phyloP scores from a whole-genome alignment of 2,329 filamentous ascomycete species.

The Dothideomycetidae sp. region DNA sequence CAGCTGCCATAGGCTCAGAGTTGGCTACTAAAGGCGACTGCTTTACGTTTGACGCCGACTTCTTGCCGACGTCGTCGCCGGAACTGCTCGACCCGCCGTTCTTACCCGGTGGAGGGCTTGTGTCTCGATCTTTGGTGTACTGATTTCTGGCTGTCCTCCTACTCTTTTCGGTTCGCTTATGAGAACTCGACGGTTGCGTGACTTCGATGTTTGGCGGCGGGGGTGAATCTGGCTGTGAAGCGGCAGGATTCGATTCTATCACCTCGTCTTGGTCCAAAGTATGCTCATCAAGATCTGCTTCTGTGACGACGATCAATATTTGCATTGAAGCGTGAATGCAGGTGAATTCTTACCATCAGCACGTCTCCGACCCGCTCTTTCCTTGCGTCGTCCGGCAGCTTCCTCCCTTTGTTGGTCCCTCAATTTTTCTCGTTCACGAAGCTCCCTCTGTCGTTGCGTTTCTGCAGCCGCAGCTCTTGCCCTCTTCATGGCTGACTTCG shows the following conservation, averaged over 20 bases:
- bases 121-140: constrained; percentile 65
- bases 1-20: not conserved
- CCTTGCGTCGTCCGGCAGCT: constrained; percentile 65
- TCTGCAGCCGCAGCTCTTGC: constrained; percentile 32
- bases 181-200: constrained; percentile 32
- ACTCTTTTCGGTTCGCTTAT: constrained; percentile 46
- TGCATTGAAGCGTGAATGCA: constrained; percentile 14
- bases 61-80: constrained; percentile 1
- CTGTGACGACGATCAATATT: constrained; percentile 29
- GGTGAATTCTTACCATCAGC: constrained; percentile 52
- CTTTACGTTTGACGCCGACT: constrained; percentile 12
- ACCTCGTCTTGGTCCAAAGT: no score
- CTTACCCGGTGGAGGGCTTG: constrained; percentile 22
- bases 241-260: no score
- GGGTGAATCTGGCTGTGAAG: constrained; percentile 26
- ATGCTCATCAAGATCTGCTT: constrained; percentile 61
- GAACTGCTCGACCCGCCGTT: not conserved
- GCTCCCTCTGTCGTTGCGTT: constrained; percentile 46
- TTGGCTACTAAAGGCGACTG: not conserved
- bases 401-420: constrained; percentile 60
- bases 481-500: constrained; percentile 24
- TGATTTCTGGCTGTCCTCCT: constrained; percentile 63
- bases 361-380: constrained; percentile 64
- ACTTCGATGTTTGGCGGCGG: constrained; percentile 21
- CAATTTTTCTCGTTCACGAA: constrained; percentile 50